Conservation (phyloP, 2,329 filamentous ascomycete genomes). For the Keithomyces neogunnii region DNA sequence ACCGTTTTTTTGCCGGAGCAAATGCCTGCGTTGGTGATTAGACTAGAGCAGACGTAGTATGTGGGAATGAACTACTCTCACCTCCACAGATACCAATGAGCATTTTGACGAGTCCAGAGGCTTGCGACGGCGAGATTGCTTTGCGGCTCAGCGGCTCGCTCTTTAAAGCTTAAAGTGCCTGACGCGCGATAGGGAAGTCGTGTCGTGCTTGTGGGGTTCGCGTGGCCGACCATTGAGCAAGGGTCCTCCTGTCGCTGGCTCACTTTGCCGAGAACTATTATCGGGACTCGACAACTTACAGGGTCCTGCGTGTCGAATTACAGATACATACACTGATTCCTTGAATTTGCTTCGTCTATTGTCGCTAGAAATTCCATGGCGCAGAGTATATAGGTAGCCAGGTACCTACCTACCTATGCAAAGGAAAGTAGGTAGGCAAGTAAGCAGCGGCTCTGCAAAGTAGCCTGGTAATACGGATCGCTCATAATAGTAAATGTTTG, state of each 20-base stretch:
- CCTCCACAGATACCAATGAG: constrained; percentile 70
- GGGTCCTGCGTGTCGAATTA: too few species aligned
- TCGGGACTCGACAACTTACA: too few species aligned
- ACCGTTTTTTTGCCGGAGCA: constrained; percentile 90
- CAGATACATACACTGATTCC: too few species aligned
- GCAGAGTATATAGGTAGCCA: too few species aligned
- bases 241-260: not conserved
- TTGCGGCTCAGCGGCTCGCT: not conserved
- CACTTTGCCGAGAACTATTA: not conserved
- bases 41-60: constrained; percentile 7
- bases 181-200: constrained; percentile 1
- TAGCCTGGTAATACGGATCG: too few species aligned
- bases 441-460: too few species aligned
- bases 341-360: too few species aligned
- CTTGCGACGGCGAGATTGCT: not conserved
- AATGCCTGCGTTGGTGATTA: constrained; percentile 51
- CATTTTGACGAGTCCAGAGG: constrained; percentile 38
- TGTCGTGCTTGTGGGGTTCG: constrained; percentile 7
- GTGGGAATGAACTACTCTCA: constrained; percentile 24
- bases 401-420: too few species aligned
- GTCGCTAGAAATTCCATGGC: too few species aligned
- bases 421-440: too few species aligned
- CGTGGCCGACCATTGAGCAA: not conserved
- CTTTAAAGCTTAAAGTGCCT: not conserved
- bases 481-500: too few species aligned